Evolutionary conservation across 352 stramenopile genomes (phyloP), one percentile per base, ranked within the genome.

Genomic region (Phytophthora sp.): DNA sequence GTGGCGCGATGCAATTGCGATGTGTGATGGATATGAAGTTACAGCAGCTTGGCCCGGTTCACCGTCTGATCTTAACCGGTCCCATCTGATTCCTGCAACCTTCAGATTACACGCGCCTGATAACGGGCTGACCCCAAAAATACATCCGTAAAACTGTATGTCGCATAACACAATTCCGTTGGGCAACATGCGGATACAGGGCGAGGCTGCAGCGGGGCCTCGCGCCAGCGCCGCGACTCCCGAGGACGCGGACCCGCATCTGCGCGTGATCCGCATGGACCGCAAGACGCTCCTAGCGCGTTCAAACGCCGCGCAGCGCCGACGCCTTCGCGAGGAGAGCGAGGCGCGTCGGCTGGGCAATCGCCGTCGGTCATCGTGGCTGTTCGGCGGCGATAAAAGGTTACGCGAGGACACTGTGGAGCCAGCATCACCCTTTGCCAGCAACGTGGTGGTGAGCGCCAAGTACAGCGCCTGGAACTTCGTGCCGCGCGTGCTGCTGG

Each of bases 381-480:
- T 80, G 18, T 67, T 74, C 7, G 57, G 52, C 16, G 56, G 61
- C 23, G 2, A n/a, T 12, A 63, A 64, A 30, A 50, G 60, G 30
- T 47, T 49, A 7, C 47, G 18, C 15, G 57, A 67, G 20, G 65
- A 67, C 30, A 44, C 44, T 1, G 42, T 76, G 50, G 67, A 75
- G 54, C 61, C 61, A 15, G 56, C 29, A 12, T 77, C 70, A 35
- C n/a, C 50, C 24, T 91, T 93, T 45, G 70, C 71, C 9, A 77
- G 57, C 57, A 94, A 96, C 53, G 70, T 88, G 27, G 82, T 96
- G 13, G 73, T 90, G 30, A 95, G 79, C 26, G 83, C 88, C 58
- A 94, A 95, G 73, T 96, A 96, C 66, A 95, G 62, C 27, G 30
- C 76, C 12, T 90, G 74, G 77, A 94, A 91, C 66, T 96, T 96